Evolutionary conservation across 176 grass and related monocot species (phyloP), one percentile per base, ranked within the genome.

Genomic region (Aegilops sharonensis): DNA sequence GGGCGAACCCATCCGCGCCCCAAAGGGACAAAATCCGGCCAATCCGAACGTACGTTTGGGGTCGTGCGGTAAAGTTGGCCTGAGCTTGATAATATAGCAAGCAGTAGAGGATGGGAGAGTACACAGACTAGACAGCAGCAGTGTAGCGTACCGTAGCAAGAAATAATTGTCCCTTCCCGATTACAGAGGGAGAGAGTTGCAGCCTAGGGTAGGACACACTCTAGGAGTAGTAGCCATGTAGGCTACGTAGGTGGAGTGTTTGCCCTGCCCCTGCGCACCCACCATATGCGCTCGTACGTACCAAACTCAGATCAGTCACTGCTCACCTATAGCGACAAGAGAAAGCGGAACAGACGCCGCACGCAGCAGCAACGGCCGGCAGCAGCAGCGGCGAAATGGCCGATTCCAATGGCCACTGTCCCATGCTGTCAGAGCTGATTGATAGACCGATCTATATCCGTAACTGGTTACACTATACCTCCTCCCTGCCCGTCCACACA

Each of bases 221-320:
- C 81, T 75, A 84, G 29, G 47, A 63, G 69, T 21, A 68, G 15
- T 81, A 82, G 80, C 65, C 6, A 18, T 37, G 47, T 66, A 79
- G 87, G 64, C 64, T 80, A 85, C 60, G 24, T 85, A 84, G 89
- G 81, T 84, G 80, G 85, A 37, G 89, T 88, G 89, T 91, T 37
- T 87, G 68, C 21, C 36, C 89, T 84, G 79, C 48, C 21, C 35
- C 89, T 85, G 66, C 50, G 81, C 85, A 84, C 77, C 70, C 70
- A 88, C 89, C 85, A 48, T 36, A 42, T 34, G 79, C 56, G 80
- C 56, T 78, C 40, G 78, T 64, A 62, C 71, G 63, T 80, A 80
- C 85, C 77, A 85, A 91, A 88, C 89, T 91, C 85, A 91, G 81
- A 88, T 85, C 77, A 81, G 31, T 85, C 85, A 85, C 89, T 91